Percentiles rank a stretch among this genome's conserved stretches.
Evolutionary conservation across 306 rosid genomes (phyloP).

Genomic region (Macrotyloma uniflorum): DNA sequence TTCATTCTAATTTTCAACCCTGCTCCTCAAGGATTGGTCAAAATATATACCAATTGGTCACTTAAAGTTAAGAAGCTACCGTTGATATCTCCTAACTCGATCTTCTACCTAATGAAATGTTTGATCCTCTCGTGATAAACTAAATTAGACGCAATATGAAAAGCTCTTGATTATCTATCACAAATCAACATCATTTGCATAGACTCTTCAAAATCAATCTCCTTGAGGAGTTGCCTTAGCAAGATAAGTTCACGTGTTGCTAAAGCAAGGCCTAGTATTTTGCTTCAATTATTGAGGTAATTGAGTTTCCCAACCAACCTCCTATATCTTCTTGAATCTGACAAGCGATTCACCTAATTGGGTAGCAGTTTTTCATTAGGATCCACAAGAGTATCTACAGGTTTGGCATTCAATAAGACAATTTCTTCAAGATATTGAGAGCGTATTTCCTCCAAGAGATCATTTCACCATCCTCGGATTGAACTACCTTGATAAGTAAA

Average conservation of each 20-base stretch:
- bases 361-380: neutral
- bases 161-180: neutral
- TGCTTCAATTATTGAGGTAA: neutral
- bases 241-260: neutral
- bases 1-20: no score
- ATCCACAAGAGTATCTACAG: neutral
- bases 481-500: neutral
- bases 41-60: no score
- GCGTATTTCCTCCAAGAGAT: neutral
- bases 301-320: neutral
- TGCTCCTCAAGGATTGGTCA: no score
- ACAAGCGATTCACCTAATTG: neutral
- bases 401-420: neutral
- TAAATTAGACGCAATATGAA: neutral
- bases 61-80: neutral
- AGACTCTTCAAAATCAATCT: neutral
- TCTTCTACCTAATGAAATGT: neutral
- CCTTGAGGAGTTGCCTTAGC: neutral
- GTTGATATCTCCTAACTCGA: neutral
- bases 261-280: neutral
- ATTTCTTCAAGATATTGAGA: neutral
- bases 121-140: neutral
- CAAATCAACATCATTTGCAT: neutral
- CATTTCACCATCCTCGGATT: neutral
- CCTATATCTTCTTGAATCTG: neutral